Conservation (phyloP, 2,329 filamentous ascomycete species). For the Claviceps sp. region DNA sequence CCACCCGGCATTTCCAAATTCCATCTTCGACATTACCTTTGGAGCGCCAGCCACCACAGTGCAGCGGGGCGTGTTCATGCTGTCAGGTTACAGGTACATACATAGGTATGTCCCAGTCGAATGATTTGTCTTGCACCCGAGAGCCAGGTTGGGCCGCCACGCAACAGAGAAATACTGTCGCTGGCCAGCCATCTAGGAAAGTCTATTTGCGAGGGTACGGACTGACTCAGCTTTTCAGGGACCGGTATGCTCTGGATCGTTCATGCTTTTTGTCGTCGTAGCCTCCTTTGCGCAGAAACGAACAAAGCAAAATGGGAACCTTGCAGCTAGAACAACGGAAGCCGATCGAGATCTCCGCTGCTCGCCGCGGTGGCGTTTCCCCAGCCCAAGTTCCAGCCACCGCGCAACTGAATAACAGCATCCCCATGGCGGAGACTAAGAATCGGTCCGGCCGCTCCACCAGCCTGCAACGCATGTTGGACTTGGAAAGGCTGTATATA, state of each 20-base stretch:
- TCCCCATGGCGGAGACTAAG: constrained; percentile 7
- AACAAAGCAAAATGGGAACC: background rate
- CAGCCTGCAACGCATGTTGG: constrained; percentile 45
- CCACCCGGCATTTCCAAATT: background rate
- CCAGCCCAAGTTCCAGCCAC: background rate
- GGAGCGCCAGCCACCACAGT: background rate
- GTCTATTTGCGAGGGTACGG: background rate
- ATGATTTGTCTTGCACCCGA: background rate
- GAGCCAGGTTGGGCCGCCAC: background rate
- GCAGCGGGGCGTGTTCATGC: background rate
- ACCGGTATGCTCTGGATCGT: background rate
- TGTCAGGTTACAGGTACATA: background rate
- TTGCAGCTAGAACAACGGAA: background rate
- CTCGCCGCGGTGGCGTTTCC: background rate
- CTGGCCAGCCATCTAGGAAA: constrained; percentile 1
- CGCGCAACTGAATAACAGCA: background rate
- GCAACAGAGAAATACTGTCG: background rate
- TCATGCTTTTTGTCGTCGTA: background rate
- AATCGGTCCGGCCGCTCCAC: constrained; percentile 21
- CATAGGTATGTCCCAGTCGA: background rate
- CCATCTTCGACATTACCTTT: background rate
- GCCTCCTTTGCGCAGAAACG: background rate
- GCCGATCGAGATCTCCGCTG: too few species aligned
- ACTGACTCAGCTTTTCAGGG: background rate
- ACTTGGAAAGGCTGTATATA: constrained; percentile 44